phyloP scores from a whole-genome alignment of 1,139 yeast species.

The Kluyveromyces marxianus region DNA sequence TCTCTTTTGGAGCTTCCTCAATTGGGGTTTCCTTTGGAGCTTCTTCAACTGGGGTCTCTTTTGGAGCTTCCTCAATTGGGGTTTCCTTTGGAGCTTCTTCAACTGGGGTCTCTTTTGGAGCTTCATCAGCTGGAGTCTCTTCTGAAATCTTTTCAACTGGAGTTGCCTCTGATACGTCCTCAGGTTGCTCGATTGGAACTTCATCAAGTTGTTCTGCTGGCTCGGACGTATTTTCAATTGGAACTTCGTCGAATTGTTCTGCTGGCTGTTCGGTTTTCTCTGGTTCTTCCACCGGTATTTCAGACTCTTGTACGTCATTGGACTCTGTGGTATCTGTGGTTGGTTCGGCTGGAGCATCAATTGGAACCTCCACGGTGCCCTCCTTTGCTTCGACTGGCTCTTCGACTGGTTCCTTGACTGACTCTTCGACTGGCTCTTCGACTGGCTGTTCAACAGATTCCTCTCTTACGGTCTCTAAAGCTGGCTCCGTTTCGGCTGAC shows the following conservation, averaged over 20 bases:
- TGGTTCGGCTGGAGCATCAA: no score
- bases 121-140: neutral
- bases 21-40: neutral
- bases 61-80: neutral
- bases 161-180: neutral
- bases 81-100: no score
- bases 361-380: neutral
- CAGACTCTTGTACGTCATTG: no score
- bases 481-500: slow-evolving; percentile 1
- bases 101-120: neutral
- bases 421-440: slow-evolving; percentile 10
- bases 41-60: neutral
- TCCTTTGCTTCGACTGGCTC: slow-evolving; percentile 4
- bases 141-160: no score
- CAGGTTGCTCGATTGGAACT: neutral
- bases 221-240: neutral
- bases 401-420: neutral
- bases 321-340: no score
- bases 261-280: no score
- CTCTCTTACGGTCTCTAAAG: no score
- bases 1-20: neutral
- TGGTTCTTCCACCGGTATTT: no score
- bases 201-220: neutral
- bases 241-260: no score
- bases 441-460: slow-evolving; percentile 7